phyloP scores from a whole-genome alignment of 306 rosid species.

The Vigna angularis region DNA sequence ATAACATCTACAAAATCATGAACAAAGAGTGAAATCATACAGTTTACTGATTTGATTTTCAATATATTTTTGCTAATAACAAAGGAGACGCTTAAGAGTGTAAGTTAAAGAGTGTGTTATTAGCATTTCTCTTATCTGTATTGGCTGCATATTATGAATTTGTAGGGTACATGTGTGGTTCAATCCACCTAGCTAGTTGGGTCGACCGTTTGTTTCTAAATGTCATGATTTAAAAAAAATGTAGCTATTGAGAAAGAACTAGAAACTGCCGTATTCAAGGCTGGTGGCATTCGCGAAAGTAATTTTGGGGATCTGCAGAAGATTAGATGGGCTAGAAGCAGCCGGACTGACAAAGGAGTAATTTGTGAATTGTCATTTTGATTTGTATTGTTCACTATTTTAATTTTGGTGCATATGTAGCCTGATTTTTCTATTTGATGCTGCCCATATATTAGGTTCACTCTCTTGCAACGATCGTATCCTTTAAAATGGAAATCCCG shows the following conservation, averaged over 20 bases:
- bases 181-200: conserved; percentile 44
- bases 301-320: conserved; percentile 82
- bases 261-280: conserved; percentile 83
- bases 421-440: conserved; percentile 26
- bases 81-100: background rate
- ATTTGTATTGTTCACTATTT: conserved; percentile 6
- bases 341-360: conserved; percentile 99
- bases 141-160: background rate
- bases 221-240: conserved; percentile 50
- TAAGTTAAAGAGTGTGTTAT: background rate
- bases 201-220: conserved; percentile 46
- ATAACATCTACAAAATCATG: background rate
- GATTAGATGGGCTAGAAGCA: conserved; percentile 90
- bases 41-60: background rate
- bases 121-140: background rate
- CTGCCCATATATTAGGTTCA: conserved; percentile 64
- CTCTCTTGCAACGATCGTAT: conserved; percentile 80
- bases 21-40: background rate
- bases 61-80: background rate
- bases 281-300: conserved; percentile 83
- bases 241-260: conserved; percentile 89
- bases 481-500: conserved; percentile 94
- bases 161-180: conserved; percentile 31
- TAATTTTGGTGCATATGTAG: conserved; percentile 8
- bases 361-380: conserved; percentile 36